Conservation (phyloP, 495 filamentous ascomycete species). For the Hypoxylon trugodes region DNA sequence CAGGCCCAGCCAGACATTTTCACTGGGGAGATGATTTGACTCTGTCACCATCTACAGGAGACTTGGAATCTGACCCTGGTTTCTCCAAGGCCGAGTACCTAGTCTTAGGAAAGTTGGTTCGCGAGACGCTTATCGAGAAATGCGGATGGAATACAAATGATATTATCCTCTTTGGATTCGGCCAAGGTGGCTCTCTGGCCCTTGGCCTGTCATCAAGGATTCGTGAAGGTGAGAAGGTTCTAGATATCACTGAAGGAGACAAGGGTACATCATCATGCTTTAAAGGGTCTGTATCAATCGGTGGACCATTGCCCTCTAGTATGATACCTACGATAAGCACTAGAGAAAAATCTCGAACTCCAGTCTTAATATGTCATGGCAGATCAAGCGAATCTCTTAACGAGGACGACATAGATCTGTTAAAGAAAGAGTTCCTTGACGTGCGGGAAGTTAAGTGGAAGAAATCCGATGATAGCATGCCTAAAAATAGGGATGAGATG, state of each 20-base stretch:
- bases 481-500: conserved; percentile 83
- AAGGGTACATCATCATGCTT: conserved; percentile 26
- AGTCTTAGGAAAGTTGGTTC: conserved; percentile 65
- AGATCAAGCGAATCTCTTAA: conserved; percentile 69
- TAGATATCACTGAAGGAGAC: conserved; percentile 28
- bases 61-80: conserved; percentile 81
- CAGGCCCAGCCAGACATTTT: conserved; percentile 52
- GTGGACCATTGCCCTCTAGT: conserved; percentile 71
- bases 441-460: conserved; percentile 80
- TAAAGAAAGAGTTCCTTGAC: conserved; percentile 73
- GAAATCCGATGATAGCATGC: conserved; percentile 82
- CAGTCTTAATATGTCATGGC: conserved; percentile 76
- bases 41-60: conserved; percentile 68
- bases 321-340: conserved; percentile 49
- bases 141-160: conserved; percentile 76
- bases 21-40: conserved; percentile 94
- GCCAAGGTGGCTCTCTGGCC: conserved; percentile 85
- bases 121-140: conserved; percentile 65
- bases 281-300: conserved; percentile 79
- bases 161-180: conserved; percentile 83
- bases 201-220: conserved; percentile 63
- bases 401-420: conserved; percentile 64
- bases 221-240: conserved; percentile 44
- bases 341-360: conserved; percentile 69
- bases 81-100: conserved; percentile 64